These are phyloP conservation scores for Triticum monococcum DNA, from an alignment of 176 grass and related monocot species.

Conservation along the genomic window DNA sequence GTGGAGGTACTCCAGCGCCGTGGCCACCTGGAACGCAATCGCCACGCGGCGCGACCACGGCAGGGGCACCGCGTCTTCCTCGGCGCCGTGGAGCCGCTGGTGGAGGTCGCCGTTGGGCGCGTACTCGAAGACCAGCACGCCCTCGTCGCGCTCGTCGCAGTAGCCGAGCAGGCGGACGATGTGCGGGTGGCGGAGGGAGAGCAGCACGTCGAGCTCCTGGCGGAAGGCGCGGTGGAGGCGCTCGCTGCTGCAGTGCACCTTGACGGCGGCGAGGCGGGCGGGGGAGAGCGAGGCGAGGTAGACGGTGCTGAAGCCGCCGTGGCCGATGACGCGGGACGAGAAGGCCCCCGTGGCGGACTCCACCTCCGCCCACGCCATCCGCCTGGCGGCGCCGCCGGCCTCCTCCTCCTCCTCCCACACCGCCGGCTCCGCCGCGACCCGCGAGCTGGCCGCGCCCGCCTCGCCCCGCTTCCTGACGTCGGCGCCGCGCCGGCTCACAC, in stretches of 20 bases:
- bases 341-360: constrained; percentile 58
- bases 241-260: constrained; percentile 76
- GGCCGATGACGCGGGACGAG: constrained; percentile 64
- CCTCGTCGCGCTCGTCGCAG: constrained; percentile 66
- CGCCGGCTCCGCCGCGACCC: constrained; percentile 58
- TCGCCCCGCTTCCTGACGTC: constrained; percentile 42
- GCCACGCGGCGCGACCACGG: constrained; percentile 62
- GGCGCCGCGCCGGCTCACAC: constrained; percentile 28
- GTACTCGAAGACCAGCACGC: constrained; percentile 71
- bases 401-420: neutral
- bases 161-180: constrained; percentile 73
- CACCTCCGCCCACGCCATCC: constrained; percentile 62
- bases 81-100: constrained; percentile 42
- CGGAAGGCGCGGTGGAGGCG: constrained; percentile 65
- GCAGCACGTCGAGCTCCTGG: constrained; percentile 70
- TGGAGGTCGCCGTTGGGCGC: constrained; percentile 79
- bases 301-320: constrained; percentile 85
- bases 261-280: constrained; percentile 55
- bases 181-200: constrained; percentile 68
- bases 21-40: constrained; percentile 61
- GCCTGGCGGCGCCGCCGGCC: neutral
- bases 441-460: constrained; percentile 37
- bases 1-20: constrained; percentile 87
- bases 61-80: neutral
- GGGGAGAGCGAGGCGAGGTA: constrained; percentile 59